Base-by-base conservation (phyloP, 768 basidiomycete species). In the Mycena vulgaris region DNA sequence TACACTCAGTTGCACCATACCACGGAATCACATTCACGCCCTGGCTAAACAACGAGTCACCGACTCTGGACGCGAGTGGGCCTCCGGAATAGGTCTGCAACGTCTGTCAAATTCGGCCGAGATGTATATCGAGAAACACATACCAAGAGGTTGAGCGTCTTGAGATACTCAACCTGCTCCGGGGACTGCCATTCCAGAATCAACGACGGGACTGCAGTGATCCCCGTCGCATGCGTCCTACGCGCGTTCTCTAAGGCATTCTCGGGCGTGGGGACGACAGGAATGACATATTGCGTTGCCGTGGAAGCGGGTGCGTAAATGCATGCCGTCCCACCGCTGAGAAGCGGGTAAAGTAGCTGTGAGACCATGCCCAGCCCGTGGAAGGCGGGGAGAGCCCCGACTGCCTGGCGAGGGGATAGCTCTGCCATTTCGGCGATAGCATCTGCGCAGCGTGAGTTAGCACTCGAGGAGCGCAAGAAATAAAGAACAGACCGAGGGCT, bases 1-100 rank as follows among this genome's bases (percentile, higher is more conserved):
- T 30, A 70, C 69, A 76, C 63, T 86, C 85, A 0, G 83, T 87
- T n/a, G 60, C 74, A 19, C 84, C 84, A 62, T 86, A 86, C 0
- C 80, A 51, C 1, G 76, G 63, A 11, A 61, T 39, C 3, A 86
- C 40, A 11, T 75, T 76, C 8, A 86, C 81, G 0, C 85, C 84
- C 0, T 79, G 75, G 4, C 67, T 67, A 11, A 77, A 75, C 25
- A 86, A 68, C 6, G 66, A 70, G 28, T 85, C 78, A 0, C 84
- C 86, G 3, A 81, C 73, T 63, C 79, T 80, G 3, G 76, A 73
- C 1, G 84, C 73, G 11, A 86, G 75, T 0, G 84, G 76, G 0
- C 83, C 84, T 31, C 84, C 85, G 0, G 68, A 75, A 68, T 75
- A 86, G 0, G 31, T 42, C 83, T 85, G n/a, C 21, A 17, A 31